A percentile compares a stretch with the other conserved stretches of the same genome.
phyloP scores from a whole-genome alignment of 2,329 filamentous ascomycete species.

The Volutella citrinella region DNA sequence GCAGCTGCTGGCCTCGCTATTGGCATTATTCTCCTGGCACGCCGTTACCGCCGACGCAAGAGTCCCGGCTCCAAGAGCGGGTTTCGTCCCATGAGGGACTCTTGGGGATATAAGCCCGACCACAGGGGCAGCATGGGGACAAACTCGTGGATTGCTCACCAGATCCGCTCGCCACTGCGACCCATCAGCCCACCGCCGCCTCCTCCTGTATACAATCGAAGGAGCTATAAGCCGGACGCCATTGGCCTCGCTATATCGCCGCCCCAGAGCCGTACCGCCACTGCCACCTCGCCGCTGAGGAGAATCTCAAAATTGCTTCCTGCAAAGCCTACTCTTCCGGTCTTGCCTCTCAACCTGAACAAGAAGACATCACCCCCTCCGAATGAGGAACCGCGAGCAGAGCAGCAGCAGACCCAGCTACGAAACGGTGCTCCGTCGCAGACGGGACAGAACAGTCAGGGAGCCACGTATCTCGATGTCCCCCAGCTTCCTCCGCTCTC shows the following conservation, averaged over 20 bases:
- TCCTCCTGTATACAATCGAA: slow-evolving; percentile 23
- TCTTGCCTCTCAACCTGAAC: slow-evolving; percentile 13
- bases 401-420: too few species aligned
- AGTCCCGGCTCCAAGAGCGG: slow-evolving; percentile 36
- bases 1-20: slow-evolving; percentile 48
- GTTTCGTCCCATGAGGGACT: slow-evolving; percentile 37
- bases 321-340: slow-evolving; percentile 41
- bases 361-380: slow-evolving; percentile 14
- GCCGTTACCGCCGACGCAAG: slow-evolving; percentile 38
- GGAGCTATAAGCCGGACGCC: slow-evolving; percentile 32
- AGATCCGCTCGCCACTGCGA: slow-evolving; percentile 19
- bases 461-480: slow-evolving; percentile 4
- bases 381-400: too few species aligned
- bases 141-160: slow-evolving; percentile 26
- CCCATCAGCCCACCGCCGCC: slow-evolving; percentile 15
- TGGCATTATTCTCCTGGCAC: slow-evolving; percentile 43
- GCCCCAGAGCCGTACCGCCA: slow-evolving; percentile 17
- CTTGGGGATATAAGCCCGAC: slow-evolving; percentile 32
- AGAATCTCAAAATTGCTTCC: slow-evolving; percentile 44
- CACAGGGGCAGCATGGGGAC: slow-evolving; percentile 19
- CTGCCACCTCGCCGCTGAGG: slow-evolving; percentile 24
- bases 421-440: too few species aligned
- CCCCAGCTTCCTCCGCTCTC: slow-evolving; percentile 12
- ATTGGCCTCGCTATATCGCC: slow-evolving; percentile 46
- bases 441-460: too few species aligned